Conservation (phyloP, 768 basidiomycete genomes). For the Macrocybe gigantea region DNA sequence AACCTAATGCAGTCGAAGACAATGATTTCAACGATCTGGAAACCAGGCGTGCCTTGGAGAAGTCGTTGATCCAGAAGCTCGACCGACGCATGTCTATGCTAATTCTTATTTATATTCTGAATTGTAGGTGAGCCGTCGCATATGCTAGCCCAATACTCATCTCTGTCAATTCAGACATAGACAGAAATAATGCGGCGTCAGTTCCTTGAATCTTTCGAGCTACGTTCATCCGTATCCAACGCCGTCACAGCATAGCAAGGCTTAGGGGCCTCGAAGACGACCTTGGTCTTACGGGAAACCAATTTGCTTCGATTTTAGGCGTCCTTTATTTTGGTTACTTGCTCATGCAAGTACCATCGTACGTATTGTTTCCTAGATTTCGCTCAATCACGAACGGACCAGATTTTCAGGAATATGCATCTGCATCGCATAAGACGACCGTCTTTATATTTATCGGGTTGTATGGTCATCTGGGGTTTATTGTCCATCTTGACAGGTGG, state of each 20-base stretch:
- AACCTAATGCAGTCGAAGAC: too few relatives aligned
- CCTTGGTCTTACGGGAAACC: conserved; percentile 50
- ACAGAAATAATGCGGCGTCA: conserved; percentile 63
- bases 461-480: conserved; percentile 71
- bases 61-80: conserved; percentile 47
- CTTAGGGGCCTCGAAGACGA: conserved; percentile 68
- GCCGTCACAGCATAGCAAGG: conserved; percentile 52
- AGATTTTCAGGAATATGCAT: conserved; percentile 60
- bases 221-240: neutral
- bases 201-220: too few relatives aligned
- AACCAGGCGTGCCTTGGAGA: conserved; percentile 23
- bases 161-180: conserved; percentile 39
- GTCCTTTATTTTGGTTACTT: conserved; percentile 72
- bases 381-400: neutral
- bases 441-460: conserved; percentile 59
- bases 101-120: conserved; percentile 45
- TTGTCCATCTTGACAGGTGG: conserved; percentile 50
- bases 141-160: neutral
- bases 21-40: too few relatives aligned
- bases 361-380: conserved; percentile 16
- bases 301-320: conserved; percentile 65
- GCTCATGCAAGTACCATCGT: conserved; percentile 78
- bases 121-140: conserved; percentile 29
- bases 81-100: conserved; percentile 52
- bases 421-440: conserved; percentile 64